A percentile compares a stretch with the other conserved stretches of the same genome.
These are phyloP conservation scores for Lentithecium fluviatile DNA, from an alignment of 495 filamentous ascomycete genomes.

Conservation along the genomic window DNA sequence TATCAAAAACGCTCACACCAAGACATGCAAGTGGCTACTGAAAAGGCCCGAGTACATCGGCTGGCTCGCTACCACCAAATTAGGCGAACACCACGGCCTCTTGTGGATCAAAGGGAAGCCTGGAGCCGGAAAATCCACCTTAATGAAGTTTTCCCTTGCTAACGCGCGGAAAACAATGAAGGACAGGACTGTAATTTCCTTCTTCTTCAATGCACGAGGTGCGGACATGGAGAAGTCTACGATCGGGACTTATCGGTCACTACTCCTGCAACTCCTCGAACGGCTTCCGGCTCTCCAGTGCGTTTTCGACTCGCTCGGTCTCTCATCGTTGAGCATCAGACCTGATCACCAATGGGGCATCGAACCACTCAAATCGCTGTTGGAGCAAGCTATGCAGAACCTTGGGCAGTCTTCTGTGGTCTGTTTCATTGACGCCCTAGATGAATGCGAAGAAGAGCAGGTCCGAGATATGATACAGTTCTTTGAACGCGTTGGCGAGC, in stretches of 20 bases:
- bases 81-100: slow-evolving; percentile 24
- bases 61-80: slow-evolving; percentile 20
- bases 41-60: slow-evolving; percentile 20
- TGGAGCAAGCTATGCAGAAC: slow-evolving; percentile 7
- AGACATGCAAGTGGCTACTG: slow-evolving; percentile 36
- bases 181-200: slow-evolving; percentile 34
- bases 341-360: slow-evolving; percentile 13
- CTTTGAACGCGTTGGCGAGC: slow-evolving; percentile 10
- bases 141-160: slow-evolving; percentile 25
- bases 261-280: slow-evolving; percentile 27
- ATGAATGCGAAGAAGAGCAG: slow-evolving; percentile 23
- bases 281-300: slow-evolving; percentile 2
- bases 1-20: slow-evolving; percentile 44
- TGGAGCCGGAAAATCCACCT: slow-evolving; percentile 37
- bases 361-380: slow-evolving; percentile 10
- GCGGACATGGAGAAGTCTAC: slow-evolving; percentile 30
- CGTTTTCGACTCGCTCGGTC: slow-evolving; percentile 2
- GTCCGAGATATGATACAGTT: slow-evolving; percentile 20
- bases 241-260: slow-evolving; percentile 24
- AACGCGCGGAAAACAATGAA: slow-evolving; percentile 13
- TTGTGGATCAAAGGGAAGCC: too few species aligned
- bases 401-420: slow-evolving; percentile 2
- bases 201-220: slow-evolving; percentile 48
- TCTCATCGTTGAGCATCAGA: background rate
- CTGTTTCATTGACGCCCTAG: slow-evolving; percentile 27